Base-by-base conservation (phyloP, 352 stramenopile species). In the Globisporangium nagaii region DNA sequence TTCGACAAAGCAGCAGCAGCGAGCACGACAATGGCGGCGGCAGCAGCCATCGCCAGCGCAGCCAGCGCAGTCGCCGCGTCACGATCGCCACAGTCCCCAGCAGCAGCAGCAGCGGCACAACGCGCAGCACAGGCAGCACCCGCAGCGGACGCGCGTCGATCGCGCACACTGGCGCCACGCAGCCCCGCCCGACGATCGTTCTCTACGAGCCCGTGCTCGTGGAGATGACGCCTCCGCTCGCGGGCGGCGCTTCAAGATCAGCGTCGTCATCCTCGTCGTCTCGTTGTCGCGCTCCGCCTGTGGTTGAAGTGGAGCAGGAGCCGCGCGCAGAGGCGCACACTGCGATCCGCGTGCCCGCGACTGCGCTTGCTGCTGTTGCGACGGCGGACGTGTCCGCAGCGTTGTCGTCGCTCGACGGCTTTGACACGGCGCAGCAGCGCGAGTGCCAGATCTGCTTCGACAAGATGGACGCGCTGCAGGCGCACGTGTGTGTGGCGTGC, bases 391-490 rank as follows among this genome's bases (percentile, higher is more conserved):
- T 7, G 27, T 17, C 2, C 17, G 3, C 2, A 13, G 3, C 28
- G 43, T 50, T 30, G 28, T 28, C 8, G 17, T 43, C 46, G 1
- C 44, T 34, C 11, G 49, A 73, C 8, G 44, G 47, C 36, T 66
- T 77, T 35, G 69, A 74, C 43, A 62, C 58, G 36, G 45, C 17
- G 1, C 55, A 50, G 36, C 58, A 46, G 27, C 66, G 59, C 36
- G 75, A 86, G 43, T 90, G 80, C 54, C 73, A 86, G 65, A 87
- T 90, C 57, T 90, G 80, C 66, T 90, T 85, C 36, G 77, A 90
- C 44, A 70, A 65, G 28, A 58, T 88, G 46, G 74, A 85, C 20
- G 57, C 62, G 5, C 32, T 71, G 13, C 66, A 82, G 30, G 47
- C 62, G 3, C 73, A 88, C 37, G 66, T 66, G 39, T 91, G 80